Base-by-base conservation (phyloP, 176 grass and related monocot genomes). In the Pharus latifolius region DNA sequence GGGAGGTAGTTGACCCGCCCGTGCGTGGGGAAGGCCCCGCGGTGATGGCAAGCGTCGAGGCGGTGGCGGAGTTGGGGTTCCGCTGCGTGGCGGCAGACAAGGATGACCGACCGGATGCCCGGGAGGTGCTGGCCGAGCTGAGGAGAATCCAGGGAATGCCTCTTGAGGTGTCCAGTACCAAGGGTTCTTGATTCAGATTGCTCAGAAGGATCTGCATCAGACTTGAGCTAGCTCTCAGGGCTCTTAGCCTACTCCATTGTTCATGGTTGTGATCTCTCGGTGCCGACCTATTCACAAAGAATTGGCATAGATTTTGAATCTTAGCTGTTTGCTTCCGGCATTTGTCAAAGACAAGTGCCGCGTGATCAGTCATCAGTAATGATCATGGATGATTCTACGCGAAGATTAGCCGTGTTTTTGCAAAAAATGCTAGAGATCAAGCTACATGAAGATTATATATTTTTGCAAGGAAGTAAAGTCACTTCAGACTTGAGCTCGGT, bases 1-100 rank as follows among this genome's bases (percentile, higher is more conserved):
- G 72, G 73, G 78, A 99, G 74, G 87, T 99, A 13, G 90, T 99
- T 30, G 95, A 99, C 79, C 67, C 68, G 34, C 67, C 67, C 8
- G 77, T 99, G 84, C 78, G 91, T 23, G 60, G 19, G 16, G 79
- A 99, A 68, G 70, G 68, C 20, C 35, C 74, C 11, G 72, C 42
- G 49, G 69, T 84, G 17, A 84, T 91, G 79, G 72, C 49, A 0
- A 88, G 77, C 63, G 80, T 94, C 6, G 90, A 88, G 75, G 95
- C 87, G 0, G 82, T 88, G 11, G 90, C 84, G 20, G 95, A 99
- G 69, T 76, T 99, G 22, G 90, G 90, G 12, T 99, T 99, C 83
- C 86, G 95, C 48, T 99, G 95, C 63, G 79, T 99, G 2, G 84
- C 90, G 1, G 87, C 78, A 23, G 95, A 99, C 69, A 99, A 99